Evolutionary conservation across 202 grass and related monocot species (phyloP), one percentile per base, ranked within the genome.

Genomic region (Hordeum pubiflorum): DNA sequence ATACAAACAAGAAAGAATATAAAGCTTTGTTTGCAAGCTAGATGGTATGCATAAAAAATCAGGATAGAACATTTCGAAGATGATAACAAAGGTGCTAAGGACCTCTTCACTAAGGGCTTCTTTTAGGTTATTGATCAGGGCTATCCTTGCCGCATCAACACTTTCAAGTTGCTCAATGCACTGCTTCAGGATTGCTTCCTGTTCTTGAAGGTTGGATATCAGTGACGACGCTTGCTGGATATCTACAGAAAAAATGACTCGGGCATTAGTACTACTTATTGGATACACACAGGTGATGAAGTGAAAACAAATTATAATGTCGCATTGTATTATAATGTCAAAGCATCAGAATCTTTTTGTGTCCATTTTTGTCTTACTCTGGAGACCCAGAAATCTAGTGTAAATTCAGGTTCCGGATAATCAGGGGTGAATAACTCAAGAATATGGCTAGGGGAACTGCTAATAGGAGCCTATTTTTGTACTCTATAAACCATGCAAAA

Each of bases 51-150:
- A 69, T n/a, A 54, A 7, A 54, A 18, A 54, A n/a, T 60, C 26
- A 15, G 41, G 20, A 89, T 63, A 24, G 55, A 85, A 73, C 3
- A 83, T 73, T 83, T 68, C 6, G 1, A 86, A 41, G 33, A 58
- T 27, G 18, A 81, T 36, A 63, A 82, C 82, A 88, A 61, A 75
- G 1, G 81, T 48, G 58, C 43, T 67, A 65, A 72, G 80, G 76
- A 91, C 93, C 93, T 93, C 90, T 87, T 97, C 90, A 32, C 39
- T 85, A 68, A 91, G 86, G 54, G 93, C 93, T 81, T 91, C 90
- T 87, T 83, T 91, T 83, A 97, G 86, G 65, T 89, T 89, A 87
- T 75, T 88, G 61, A 93, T 86, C 75, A 97, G 82, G 83, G 76
- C 78, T 80, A 52, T 27, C 83, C 93, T 91, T 23, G 69, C 66